Base-by-base conservation (phyloP, 345 rosid species). In the Pelargonium nanum region DNA sequence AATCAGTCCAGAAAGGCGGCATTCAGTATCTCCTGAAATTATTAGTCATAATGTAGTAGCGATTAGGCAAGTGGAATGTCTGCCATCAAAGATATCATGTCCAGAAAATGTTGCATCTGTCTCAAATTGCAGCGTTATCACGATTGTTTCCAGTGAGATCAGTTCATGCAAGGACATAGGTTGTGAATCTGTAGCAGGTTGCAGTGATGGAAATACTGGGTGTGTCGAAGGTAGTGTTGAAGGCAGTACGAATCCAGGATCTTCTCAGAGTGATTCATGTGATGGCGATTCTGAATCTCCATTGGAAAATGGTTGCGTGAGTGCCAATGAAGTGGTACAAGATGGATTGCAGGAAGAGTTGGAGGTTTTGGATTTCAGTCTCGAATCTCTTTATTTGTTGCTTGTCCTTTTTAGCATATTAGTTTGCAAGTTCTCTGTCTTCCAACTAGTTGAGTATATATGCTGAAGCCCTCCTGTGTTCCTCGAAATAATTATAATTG, bases 361-460 rank as follows among this genome's bases (percentile, higher is more conserved):
- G 23, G 77, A 81, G 89, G 89, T 84, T 80, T 72, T 67, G 70
- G 63, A 68, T 75, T 62, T 70, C 58, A 68, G 65, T 62, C 72
- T 57, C 50, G 56, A 53, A 12, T 22, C 59, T 17, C 62, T 62
- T 22, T 19, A 22, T 25, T 16, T 24, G 22, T 52, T 19, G 55
- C 23, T 24, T 26, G 16, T 28, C 7, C 23, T 21, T 20, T 44
- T 2, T 60, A 21, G 52, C 24, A 4, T 48, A 21, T n/a, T 44
- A 40, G 19, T 34, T 40, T 62, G 16, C 58, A 63, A 26, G 32
- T 13, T 30, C 13, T 1, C 16, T 4, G 56, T 53, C 20, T 53
- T 19, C n/a, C n/a, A 53, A 53, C 53, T 50, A 50, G 19, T 50
- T 50, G 53, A n/a, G n/a, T n/a, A n/a, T n/a, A n/a, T n/a, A n/a